Percentiles rank a stretch among this genome's conserved stretches.
phyloP scores from a whole-genome alignment of 78 protist species.

The Guillardia theta region DNA sequence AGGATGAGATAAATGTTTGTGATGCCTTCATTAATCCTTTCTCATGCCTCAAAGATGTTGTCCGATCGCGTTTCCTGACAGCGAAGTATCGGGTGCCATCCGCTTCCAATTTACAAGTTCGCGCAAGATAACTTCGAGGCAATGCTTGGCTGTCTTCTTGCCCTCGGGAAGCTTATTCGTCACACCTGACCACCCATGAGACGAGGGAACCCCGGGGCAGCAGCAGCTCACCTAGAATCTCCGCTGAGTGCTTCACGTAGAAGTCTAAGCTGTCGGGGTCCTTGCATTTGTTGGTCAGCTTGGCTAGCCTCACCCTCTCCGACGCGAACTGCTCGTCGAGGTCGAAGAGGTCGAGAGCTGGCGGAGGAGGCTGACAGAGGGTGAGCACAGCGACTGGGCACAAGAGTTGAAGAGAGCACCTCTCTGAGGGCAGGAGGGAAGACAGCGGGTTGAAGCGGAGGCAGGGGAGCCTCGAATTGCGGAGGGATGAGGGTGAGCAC shows the following conservation, averaged over 20 bases:
- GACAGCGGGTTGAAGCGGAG: constrained; percentile 65
- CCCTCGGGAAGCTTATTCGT: constrained; percentile 6
- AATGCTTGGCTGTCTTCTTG: background rate
- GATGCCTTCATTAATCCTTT: no score
- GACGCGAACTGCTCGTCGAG: constrained; percentile 80
- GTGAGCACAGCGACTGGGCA: no score
- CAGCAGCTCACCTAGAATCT: background rate
- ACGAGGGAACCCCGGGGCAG: no score
- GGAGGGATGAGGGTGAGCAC: constrained; percentile 83
- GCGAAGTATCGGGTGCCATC: background rate
- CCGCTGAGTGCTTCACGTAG: background rate
- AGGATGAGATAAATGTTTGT: no score
- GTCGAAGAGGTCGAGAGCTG: constrained; percentile 84
- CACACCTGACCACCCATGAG: no score
- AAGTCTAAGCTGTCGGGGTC: background rate
- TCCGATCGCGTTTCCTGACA: no score
- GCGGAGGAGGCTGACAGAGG: constrained; percentile 77
- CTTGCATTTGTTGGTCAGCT: constrained; percentile 1
- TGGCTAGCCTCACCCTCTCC: constrained; percentile 6
- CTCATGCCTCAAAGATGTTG: no score
- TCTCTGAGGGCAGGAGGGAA: constrained; percentile 69
- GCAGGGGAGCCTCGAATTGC: constrained; percentile 77
- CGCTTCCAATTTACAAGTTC: background rate
- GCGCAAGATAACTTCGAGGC: background rate
- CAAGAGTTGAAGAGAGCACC: no score